Base-by-base conservation (phyloP, 768 basidiomycete genomes). In the Boletus bicolor region DNA sequence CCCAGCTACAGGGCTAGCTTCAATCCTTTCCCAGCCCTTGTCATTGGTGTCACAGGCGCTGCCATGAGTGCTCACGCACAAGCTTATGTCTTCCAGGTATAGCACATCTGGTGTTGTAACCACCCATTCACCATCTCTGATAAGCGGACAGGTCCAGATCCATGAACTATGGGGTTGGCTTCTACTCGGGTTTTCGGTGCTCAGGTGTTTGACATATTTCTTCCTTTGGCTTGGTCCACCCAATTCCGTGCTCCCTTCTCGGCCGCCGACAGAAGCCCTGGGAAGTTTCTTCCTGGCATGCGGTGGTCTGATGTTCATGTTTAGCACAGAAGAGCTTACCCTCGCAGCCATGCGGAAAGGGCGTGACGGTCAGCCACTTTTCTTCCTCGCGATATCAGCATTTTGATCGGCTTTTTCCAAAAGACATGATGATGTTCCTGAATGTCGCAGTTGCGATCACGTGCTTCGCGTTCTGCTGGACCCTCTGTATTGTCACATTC, bases 31-130 rank as follows among this genome's bases (percentile, higher is more conserved):
- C 91, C 93, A 1, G 95, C 95, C 4, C 77, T 98, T 35, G 91
- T 92, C 34, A 91, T 96, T 54, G 93, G 91, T n/a, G 83, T 93
- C 39, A 95, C 94, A 11, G 96, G 95, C 21, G 81, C 87, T 3
- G 95, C 92, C 2, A 97, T 98, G 96, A 82, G 88, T 12, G 92
- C 93, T 0, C 96, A 98, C 70, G 80, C 82, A 52, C 95, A 98
- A 71, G 81, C 82, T 1, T 98, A 96, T 73, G 72, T 90, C n/a
- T 97, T 97, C 76, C 91, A 91, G 73, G 86, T 81, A 60, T 41
- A 68, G 47, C n/a, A 32, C 2, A 9, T 45, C 28, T 37, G 15
- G 17, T 11, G 24, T 38, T 37, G 8, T 24, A 24, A 15, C 8
- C 35, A 1, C 19, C 7, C 24, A 4, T 49, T 17, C 47, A 11